These are phyloP conservation scores for Hortiboletus rubellus DNA, from an alignment of 1,284 basidiomycete genomes.

Conservation along the genomic window DNA sequence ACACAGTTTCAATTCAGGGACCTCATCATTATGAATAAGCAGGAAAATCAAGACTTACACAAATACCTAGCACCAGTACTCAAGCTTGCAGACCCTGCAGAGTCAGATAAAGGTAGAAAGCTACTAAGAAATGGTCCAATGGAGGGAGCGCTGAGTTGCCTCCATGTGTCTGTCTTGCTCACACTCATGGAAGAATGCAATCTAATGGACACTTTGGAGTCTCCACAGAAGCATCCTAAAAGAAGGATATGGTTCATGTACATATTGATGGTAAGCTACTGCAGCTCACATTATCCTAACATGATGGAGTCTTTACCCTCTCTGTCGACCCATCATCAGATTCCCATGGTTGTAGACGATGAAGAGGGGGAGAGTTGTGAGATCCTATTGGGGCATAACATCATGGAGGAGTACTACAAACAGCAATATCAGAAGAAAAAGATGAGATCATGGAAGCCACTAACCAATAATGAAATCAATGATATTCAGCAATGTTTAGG, in stretches of 20 bases:
- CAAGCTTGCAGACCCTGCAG: neutral
- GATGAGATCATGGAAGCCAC: neutral
- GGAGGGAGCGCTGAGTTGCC: neutral
- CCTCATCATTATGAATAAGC: slow-evolving; percentile 10
- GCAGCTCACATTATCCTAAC: neutral
- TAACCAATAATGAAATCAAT: neutral
- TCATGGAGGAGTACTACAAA: neutral
- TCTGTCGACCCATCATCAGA: neutral
- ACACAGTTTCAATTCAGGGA: slow-evolving; percentile 6
- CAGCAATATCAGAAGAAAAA: too few relatives aligned
- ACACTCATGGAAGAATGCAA: neutral
- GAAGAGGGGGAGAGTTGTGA: too few relatives aligned
- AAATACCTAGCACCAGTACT: neutral
- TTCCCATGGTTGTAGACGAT: neutral
- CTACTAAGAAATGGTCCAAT: neutral
- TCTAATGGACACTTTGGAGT: neutral
- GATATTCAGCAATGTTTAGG: neutral
- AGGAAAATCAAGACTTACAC: neutral
- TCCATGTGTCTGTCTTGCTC: neutral
- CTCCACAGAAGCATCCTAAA: neutral
- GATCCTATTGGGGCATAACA: neutral
- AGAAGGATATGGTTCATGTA: neutral
- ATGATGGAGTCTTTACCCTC: neutral
- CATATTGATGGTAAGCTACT: neutral
- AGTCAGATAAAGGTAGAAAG: neutral